Conservation (phyloP, 805 yeast genomes). For the Pichia membranifaciens region DNA sequence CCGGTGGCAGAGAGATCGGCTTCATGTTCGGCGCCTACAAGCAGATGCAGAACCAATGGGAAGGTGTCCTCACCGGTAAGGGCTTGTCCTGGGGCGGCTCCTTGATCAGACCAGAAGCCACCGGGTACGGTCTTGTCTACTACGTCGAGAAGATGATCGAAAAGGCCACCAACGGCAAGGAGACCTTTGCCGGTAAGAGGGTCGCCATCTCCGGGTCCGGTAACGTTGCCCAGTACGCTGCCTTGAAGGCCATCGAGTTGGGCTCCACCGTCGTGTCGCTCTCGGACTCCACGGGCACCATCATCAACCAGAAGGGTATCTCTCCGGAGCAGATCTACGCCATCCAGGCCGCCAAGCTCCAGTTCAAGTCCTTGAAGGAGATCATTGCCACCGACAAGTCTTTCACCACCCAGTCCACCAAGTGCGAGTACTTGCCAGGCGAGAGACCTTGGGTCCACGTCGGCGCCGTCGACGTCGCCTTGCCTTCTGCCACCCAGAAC, state of each 20-base stretch:
- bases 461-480: constrained; percentile 89
- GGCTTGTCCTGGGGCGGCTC: constrained; percentile 99
- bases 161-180: constrained; percentile 84
- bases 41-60: constrained; percentile 83
- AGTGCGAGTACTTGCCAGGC: constrained; percentile 80
- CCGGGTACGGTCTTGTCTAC: constrained; percentile 96
- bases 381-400: constrained; percentile 53
- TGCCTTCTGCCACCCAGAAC: constrained; percentile 98
- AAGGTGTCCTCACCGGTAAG: constrained; percentile 97
- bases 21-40: constrained; percentile 96
- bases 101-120: constrained; percentile 97
- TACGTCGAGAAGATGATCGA: constrained; percentile 97
- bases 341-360: constrained; percentile 71
- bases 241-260: constrained; percentile 91
- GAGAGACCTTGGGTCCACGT: constrained; percentile 95
- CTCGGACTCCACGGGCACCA: constrained; percentile 92
- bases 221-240: constrained; percentile 99
- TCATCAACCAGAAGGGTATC: constrained; percentile 74
- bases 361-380: constrained; percentile 69
- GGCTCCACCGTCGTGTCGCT: constrained; percentile 93
- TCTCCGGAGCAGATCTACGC: constrained; percentile 73
- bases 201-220: constrained; percentile 98
- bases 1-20: constrained; percentile 94
- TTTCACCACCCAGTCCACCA: constrained; percentile 40
- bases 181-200: constrained; percentile 84